Conservation (phyloP, 1,284 basidiomycete species). For the Wallemia mellicola region DNA sequence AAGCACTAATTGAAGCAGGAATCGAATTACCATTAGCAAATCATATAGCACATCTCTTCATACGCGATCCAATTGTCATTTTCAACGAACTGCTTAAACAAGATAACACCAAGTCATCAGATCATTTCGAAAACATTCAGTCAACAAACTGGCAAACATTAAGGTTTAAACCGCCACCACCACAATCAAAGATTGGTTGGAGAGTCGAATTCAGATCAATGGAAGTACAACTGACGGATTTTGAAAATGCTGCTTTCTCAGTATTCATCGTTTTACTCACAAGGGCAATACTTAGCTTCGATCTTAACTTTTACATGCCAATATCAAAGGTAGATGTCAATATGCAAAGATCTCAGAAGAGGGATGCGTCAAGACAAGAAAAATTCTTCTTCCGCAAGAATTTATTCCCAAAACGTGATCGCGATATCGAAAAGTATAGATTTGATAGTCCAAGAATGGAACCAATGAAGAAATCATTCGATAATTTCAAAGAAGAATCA, state of each 20-base stretch:
- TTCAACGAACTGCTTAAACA: constrained; percentile 84
- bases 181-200: constrained; percentile 79
- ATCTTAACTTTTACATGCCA: constrained; percentile 83
- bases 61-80: constrained; percentile 83
- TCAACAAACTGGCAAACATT: constrained; percentile 99
- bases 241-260: constrained; percentile 90
- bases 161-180: constrained; percentile 90
- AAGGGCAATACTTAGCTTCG: constrained; percentile 65
- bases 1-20: constrained; percentile 40
- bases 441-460: neutral
- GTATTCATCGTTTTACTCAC: constrained; percentile 83
- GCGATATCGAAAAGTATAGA: constrained; percentile 16
- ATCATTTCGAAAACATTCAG: constrained; percentile 99
- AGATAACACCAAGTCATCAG: constrained; percentile 56
- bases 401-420: constrained; percentile 30
- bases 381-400: constrained; percentile 77
- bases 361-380: constrained; percentile 40
- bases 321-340: constrained; percentile 97
- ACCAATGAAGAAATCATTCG: neutral
- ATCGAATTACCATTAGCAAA: constrained; percentile 64
- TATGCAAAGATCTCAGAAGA: constrained; percentile 61
- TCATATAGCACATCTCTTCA: constrained; percentile 85
- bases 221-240: constrained; percentile 97
- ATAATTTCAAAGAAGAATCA: neutral
- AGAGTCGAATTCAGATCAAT: constrained; percentile 93